Conservation (phyloP, 306 rosid genomes). For the Medicago truncatula region MtrunA17r5.0-ANR NC_053042.1:52485001-52485500, state of each 20-base stretch:
- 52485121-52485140: too few relatives aligned
- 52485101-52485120: too few relatives aligned
- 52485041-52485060: too few relatives aligned
- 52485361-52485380: background rate
- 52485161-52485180: too few relatives aligned
- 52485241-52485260: background rate
- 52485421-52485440: conserved; percentile 7
- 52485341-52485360: background rate
- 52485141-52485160: too few relatives aligned
- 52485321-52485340: background rate
- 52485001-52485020: too few relatives aligned
- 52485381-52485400: conserved; percentile 7
- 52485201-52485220: background rate
- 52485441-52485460: conserved; percentile 20
- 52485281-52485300: background rate
- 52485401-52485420: background rate
- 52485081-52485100: too few relatives aligned
- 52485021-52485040: too few relatives aligned
- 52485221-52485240: background rate
- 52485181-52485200: background rate
- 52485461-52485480: conserved; percentile 13
- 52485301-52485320: background rate
- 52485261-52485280: background rate
- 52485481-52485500: background rate
- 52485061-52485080: too few relatives aligned